Evolutionary conservation across 345 rosid species (phyloP).

Genomic region (Psidium guajava): DNA sequence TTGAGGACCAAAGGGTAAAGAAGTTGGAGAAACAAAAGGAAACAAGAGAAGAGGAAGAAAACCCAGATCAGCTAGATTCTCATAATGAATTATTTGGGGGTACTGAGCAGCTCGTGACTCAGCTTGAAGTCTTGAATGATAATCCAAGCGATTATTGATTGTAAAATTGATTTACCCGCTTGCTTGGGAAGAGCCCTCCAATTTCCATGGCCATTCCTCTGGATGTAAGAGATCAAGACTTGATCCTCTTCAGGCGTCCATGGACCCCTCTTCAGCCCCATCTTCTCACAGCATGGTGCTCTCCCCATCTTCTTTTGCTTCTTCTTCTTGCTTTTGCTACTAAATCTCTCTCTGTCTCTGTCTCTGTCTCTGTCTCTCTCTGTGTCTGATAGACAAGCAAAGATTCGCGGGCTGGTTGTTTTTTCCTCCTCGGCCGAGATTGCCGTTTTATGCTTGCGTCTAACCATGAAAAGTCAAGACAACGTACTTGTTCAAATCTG

Average conservation of each 20-base stretch:
- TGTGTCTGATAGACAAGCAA: neutral
- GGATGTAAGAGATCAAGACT: conserved; percentile 40
- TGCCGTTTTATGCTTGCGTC: neutral
- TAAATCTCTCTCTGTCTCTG: neutral
- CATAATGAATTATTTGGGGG: neutral
- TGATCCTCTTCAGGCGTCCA: conserved; percentile 52
- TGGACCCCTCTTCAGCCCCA: conserved; percentile 45
- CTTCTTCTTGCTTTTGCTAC: neutral
- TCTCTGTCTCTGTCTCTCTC: neutral
- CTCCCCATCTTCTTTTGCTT: conserved; percentile 43
- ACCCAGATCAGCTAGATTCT: neutral
- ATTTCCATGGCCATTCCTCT: conserved; percentile 41
- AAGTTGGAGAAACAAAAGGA: neutral
- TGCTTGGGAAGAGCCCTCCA: conserved; percentile 50
- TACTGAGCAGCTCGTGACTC: neutral
- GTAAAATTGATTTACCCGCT: conserved; percentile 39
- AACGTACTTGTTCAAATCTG: neutral
- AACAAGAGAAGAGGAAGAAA: neutral
- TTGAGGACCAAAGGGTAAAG: neutral
- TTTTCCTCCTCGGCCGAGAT: neutral
- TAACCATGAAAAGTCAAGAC: neutral
- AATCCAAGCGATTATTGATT: neutral
- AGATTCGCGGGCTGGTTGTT: neutral
- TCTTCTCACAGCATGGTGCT: conserved; percentile 85
- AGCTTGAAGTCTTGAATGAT: neutral